Conservation (phyloP, 2,329 filamentous ascomycete genomes). For the Alternaria arbusti region DNA sequence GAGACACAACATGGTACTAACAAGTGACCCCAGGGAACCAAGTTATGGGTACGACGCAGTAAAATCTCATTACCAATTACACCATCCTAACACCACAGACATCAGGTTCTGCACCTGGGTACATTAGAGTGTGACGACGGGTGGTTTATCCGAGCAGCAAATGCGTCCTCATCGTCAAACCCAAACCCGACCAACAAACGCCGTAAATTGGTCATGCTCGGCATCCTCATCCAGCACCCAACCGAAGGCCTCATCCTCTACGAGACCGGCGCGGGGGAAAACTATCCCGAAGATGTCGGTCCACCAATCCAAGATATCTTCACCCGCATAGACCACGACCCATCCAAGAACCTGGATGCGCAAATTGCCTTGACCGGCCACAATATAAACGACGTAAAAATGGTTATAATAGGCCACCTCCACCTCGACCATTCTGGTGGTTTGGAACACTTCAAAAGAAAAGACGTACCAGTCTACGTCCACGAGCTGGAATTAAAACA, state of each 20-base stretch:
- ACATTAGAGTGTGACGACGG: conserved; percentile 47
- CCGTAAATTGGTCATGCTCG: conserved; percentile 36
- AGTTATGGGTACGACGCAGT: conserved; percentile 39
- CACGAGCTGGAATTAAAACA: conserved; percentile 49
- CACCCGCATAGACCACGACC: conserved; percentile 35
- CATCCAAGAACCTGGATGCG: conserved; percentile 26
- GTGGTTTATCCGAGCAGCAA: conserved; percentile 43
- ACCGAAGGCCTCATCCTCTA: conserved; percentile 46
- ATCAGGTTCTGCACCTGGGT: conserved; percentile 42
- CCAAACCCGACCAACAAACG: conserved; percentile 31
- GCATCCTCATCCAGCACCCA: conserved; percentile 27
- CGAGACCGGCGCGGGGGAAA: conserved; percentile 43
- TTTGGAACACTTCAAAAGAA: conserved; percentile 43
- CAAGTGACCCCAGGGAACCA: conserved; percentile 36
- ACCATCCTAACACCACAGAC: neutral
- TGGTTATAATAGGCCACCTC: conserved; percentile 47
- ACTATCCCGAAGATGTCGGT: conserved; percentile 40
- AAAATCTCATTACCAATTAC: neutral
- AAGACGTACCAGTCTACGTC: conserved; percentile 44
- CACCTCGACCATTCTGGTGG: conserved; percentile 48
- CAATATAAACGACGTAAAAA: conserved; percentile 45
- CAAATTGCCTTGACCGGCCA: conserved; percentile 41
- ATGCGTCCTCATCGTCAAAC: conserved; percentile 36
- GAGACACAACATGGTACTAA: neutral
- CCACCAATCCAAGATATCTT: conserved; percentile 43